These are phyloP conservation scores for Eucalyptus grandis DNA, from an alignment of 345 rosid species.

Conservation along the genomic window DNA sequence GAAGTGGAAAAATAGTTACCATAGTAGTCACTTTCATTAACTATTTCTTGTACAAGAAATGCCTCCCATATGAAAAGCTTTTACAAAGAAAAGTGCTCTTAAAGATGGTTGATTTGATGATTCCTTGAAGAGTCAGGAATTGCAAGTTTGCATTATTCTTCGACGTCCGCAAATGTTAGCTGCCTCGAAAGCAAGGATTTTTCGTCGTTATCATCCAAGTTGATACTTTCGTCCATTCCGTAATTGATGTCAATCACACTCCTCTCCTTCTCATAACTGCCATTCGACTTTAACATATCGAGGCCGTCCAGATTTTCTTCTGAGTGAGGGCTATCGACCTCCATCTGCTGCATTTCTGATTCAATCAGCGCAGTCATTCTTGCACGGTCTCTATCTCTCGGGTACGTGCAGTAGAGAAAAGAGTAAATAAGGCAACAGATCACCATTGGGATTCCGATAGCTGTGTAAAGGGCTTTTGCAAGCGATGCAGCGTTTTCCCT, in stretches of 20 bases:
- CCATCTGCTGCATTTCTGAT: constrained; percentile 47
- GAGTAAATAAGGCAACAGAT: constrained; percentile 72
- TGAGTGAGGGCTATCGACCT: neutral
- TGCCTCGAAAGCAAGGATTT: constrained; percentile 14
- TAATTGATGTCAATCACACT: constrained; percentile 16
- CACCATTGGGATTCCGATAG: constrained; percentile 69
- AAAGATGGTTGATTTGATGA: neutral
- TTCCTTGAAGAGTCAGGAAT: neutral
- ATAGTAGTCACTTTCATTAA: neutral
- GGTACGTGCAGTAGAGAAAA: constrained; percentile 65
- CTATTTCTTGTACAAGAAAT: neutral
- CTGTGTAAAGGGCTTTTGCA: constrained; percentile 71
- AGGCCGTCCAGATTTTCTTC: constrained; percentile 3
- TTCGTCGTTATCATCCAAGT: neutral
- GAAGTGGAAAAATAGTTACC: neutral
- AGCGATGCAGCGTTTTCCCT: constrained; percentile 68
- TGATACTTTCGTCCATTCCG: constrained; percentile 7
- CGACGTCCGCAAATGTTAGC: constrained; percentile 13
- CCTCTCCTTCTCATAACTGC: constrained; percentile 1
- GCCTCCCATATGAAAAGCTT: neutral
- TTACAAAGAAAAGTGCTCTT: neutral
- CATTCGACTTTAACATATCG: neutral
- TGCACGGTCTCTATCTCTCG: constrained; percentile 67
- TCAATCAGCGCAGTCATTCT: constrained; percentile 62
- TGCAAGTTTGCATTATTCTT: neutral